phyloP scores from a whole-genome alignment of 139 green algal species.

The Zygnema circumcarinatum region DNA sequence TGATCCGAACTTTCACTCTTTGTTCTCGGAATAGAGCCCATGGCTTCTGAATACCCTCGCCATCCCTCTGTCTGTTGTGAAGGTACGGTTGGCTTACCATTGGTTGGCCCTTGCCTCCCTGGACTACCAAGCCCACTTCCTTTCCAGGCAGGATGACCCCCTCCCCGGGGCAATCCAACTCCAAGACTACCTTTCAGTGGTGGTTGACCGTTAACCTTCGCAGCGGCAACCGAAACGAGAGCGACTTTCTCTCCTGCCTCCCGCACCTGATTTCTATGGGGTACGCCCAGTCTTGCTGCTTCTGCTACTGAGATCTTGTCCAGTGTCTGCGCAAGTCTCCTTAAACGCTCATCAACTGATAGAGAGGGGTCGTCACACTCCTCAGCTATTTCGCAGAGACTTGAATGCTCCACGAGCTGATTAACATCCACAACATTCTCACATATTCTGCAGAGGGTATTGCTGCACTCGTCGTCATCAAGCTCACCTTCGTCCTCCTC shows the following conservation, averaged over 20 bases:
- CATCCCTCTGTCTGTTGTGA: background rate
- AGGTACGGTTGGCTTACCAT: background rate
- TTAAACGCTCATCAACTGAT: conserved; percentile 45
- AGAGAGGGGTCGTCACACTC: conserved; percentile 38
- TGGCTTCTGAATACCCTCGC: background rate
- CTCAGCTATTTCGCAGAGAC: conserved; percentile 51
- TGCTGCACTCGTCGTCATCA: background rate
- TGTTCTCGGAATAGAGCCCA: background rate
- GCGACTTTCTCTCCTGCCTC: background rate
- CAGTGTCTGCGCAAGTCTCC: conserved; percentile 34
- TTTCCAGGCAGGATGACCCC: no score
- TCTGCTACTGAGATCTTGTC: conserved; percentile 26
- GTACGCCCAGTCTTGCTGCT: background rate
- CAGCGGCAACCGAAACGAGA: background rate
- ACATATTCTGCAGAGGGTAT: conserved; percentile 50
- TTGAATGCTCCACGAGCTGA: conserved; percentile 46
- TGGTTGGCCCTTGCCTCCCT: background rate
- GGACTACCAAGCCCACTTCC: background rate
- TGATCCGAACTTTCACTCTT: background rate
- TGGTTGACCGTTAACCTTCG: background rate
- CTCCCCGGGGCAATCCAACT: background rate
- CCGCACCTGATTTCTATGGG: background rate
- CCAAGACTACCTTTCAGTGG: background rate
- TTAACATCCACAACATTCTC: conserved; percentile 37
- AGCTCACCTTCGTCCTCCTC: conserved; percentile 44